Percentiles rank a stretch among this genome's conserved stretches.
Evolutionary conservation across 139 green algal species (phyloP).

Genomic region (Tetraselmis striata): DNA sequence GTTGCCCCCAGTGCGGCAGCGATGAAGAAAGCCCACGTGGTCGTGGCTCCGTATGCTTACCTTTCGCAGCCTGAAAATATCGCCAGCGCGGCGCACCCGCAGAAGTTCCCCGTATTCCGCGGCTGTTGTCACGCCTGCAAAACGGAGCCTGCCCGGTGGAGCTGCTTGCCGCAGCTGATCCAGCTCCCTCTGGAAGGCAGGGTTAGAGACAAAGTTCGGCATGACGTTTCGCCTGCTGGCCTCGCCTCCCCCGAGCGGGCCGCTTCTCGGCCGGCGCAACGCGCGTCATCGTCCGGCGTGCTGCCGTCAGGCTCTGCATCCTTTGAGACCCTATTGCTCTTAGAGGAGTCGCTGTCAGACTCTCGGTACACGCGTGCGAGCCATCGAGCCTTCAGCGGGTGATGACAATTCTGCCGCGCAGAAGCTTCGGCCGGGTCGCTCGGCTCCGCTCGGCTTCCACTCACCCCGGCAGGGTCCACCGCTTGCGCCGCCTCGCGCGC

Average conservation of each 20-base stretch:
- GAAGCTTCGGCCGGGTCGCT: neutral
- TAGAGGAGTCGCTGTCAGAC: neutral
- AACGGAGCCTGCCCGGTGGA: neutral
- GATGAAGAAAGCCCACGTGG: no score
- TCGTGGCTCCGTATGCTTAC: no score
- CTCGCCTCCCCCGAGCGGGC: neutral
- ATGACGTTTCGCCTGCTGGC: neutral
- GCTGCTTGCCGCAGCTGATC: neutral
- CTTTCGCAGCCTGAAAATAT: neutral
- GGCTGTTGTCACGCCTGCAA: neutral
- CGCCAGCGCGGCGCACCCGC: neutral
- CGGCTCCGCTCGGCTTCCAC: no score
- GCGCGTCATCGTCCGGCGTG: neutral
- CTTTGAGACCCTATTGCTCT: no score
- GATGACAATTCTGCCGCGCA: neutral
- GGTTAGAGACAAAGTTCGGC: neutral
- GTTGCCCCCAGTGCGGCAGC: no score
- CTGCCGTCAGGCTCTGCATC: no score
- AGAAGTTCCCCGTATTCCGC: neutral
- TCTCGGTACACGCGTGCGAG: neutral
- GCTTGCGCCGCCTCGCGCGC: neutral
- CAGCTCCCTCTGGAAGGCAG: neutral
- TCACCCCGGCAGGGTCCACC: neutral
- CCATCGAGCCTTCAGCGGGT: neutral
- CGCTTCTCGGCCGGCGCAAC: neutral